Evolutionary conservation across 495 filamentous ascomycete genomes (phyloP), one percentile per base, ranked within the genome.

Genomic region (Aspergillus sclerotiicarbonarius): DNA sequence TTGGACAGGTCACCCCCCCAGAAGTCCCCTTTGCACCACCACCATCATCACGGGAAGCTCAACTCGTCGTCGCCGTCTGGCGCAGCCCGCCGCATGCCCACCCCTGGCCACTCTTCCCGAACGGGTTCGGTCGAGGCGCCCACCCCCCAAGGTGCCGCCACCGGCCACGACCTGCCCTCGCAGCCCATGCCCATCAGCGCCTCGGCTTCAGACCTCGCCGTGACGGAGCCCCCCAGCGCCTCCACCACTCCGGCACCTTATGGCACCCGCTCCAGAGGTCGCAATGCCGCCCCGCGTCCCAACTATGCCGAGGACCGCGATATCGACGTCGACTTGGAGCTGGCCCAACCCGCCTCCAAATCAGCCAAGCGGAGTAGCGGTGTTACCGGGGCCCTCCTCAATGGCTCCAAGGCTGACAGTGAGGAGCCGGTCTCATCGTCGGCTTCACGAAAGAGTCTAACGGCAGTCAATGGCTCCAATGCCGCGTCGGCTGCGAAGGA

Each of bases 231-330:
- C 60, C 70, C 76, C 54, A 70, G 69, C 65, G 68, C 70, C 55
- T 73, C 76, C 59, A 73, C 71, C 57, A 77, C 73, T 15, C 63
- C 86, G 8, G 87, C 89, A 48, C 90, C 91, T 19, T 98, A 99
- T 71, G 94, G 94, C 59, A 99, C 95, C 61, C 90, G 94, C 62
- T 98, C 94, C 56, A 87, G 94, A 70, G 96, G 95, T 68, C 86
- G 92, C 58, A 88, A 87, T 41, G 90, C 89, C 19, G 90, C 89
- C 55, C 80, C 90, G 61, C 89, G 94, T 60, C 85, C 87, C 48
- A 98, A 98, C 71, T 98, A 98, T 72, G 95, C 94, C 31, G 94
- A 98, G 75, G 95, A 98, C 73, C 89, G 88, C 67, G 94, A 97
- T 65, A 76, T 91, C 61, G 95, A 98, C 60, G 84, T 90, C 74